A percentile compares a stretch with the other conserved stretches of the same genome.
Evolutionary conservation across 116 monocot species (phyloP).

Genomic region (Iris pallida): DNA sequence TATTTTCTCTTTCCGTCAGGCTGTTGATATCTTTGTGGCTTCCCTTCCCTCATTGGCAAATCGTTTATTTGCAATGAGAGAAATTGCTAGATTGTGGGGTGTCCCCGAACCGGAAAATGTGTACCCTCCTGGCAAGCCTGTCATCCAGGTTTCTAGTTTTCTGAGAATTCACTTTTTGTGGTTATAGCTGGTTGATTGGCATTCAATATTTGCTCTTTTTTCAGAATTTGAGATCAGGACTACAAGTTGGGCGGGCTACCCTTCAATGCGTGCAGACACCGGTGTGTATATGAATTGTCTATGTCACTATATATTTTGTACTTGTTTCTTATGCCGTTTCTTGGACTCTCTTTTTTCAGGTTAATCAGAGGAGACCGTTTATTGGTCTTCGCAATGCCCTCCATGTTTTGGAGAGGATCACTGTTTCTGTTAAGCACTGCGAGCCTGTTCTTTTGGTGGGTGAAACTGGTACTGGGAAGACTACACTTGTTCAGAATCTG

Average conservation of each 20-base stretch:
- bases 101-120: conserved; percentile 29
- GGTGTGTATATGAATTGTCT: conserved; percentile 23
- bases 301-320: not conserved
- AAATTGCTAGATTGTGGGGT: conserved; percentile 50
- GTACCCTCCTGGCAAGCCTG: conserved; percentile 44
- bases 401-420: conserved; percentile 70
- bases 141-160: conserved; percentile 48
- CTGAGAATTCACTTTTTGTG: conserved; percentile 1
- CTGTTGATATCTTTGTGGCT: conserved; percentile 79
- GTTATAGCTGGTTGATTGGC: not conserved
- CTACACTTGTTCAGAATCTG: conserved; percentile 90
- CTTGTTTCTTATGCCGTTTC: not conserved
- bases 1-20: conserved; percentile 35
- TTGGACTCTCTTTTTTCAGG: conserved; percentile 8
- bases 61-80: conserved; percentile 39
- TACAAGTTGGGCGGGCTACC: conserved; percentile 70
- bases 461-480: conserved; percentile 99
- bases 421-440: conserved; percentile 74
- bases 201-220: conserved; percentile 6
- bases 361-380: conserved; percentile 41
- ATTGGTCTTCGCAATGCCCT: conserved; percentile 58
- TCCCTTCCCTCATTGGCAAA: conserved; percentile 34
- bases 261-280: conserved; percentile 23
- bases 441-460: conserved; percentile 94
- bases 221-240: conserved; percentile 28